phyloP scores from a whole-genome alignment of 805 yeast genomes.

The Starmerella apicola region DNA sequence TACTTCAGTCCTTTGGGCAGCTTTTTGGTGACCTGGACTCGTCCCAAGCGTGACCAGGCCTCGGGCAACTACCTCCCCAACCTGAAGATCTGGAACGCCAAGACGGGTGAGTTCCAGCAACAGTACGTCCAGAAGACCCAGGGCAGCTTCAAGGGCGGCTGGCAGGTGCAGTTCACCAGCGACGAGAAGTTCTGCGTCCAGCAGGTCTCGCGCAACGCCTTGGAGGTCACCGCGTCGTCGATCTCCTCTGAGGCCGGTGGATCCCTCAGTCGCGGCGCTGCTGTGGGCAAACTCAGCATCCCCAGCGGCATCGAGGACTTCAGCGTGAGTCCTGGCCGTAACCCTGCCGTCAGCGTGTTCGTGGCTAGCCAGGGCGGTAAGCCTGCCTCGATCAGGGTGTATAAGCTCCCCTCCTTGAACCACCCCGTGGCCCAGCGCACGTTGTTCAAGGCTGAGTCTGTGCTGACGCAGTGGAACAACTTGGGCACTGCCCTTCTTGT shows the following conservation, averaged over 20 bases:
- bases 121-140: slow-evolving; percentile 71
- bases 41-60: slow-evolving; percentile 59
- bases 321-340: slow-evolving; percentile 72
- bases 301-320: slow-evolving; percentile 46
- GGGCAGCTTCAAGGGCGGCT: slow-evolving; percentile 40
- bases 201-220: slow-evolving; percentile 40
- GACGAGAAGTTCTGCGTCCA: slow-evolving; percentile 66
- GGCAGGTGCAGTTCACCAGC: slow-evolving; percentile 78
- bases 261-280: slow-evolving; percentile 30
- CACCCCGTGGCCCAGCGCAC: slow-evolving; percentile 77
- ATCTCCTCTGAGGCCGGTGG: slow-evolving; percentile 22
- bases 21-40: slow-evolving; percentile 78
- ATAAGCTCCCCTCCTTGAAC: slow-evolving; percentile 59
- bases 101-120: slow-evolving; percentile 37
- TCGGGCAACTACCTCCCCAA: slow-evolving; percentile 67
- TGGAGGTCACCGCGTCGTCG: slow-evolving; percentile 43
- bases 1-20: slow-evolving; percentile 82
- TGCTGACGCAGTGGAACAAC: slow-evolving; percentile 84
- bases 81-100: slow-evolving; percentile 60
- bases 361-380: slow-evolving; percentile 76
- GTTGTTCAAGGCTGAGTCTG: slow-evolving; percentile 90
- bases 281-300: slow-evolving; percentile 39
- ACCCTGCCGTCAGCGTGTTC: slow-evolving; percentile 82
- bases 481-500: slow-evolving; percentile 91
- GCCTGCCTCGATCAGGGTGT: slow-evolving; percentile 80